phyloP scores from a whole-genome alignment of 2,329 filamentous ascomycete species.

The Penicillium sclerotiorum region DNA sequence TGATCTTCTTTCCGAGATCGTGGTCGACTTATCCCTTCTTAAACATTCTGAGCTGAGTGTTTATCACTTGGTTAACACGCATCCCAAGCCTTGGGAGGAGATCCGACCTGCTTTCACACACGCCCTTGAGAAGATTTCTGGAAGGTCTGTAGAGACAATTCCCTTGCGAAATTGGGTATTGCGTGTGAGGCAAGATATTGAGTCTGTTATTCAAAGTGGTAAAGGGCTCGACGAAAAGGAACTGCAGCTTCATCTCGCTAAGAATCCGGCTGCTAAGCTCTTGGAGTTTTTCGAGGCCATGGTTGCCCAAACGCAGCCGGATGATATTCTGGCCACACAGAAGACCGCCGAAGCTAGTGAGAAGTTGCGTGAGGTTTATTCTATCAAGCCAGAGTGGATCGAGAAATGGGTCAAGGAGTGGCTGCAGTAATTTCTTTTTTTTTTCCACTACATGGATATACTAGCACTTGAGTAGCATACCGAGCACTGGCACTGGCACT shows the following conservation, averaged over 20 bases:
- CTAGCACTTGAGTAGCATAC: too few species aligned
- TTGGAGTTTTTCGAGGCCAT: slow-evolving; percentile 4
- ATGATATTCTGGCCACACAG: neutral
- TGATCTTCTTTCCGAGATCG: slow-evolving; percentile 43
- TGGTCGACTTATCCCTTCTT: slow-evolving; percentile 19
- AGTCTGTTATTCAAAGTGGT: neutral
- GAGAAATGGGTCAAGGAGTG: slow-evolving; percentile 7
- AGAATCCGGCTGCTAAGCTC: slow-evolving; percentile 7
- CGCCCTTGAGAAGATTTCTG: slow-evolving; percentile 1
- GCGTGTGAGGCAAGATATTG: neutral
- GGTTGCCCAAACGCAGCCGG: neutral
- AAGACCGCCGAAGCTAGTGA: neutral
- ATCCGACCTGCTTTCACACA: slow-evolving; percentile 7
- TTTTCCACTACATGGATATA: too few species aligned
- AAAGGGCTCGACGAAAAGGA: neutral
- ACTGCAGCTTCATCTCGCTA: neutral
- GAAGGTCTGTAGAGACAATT: neutral
- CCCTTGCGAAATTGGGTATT: neutral
- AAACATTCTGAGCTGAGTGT: slow-evolving; percentile 4
- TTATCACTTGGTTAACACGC: slow-evolving; percentile 22
- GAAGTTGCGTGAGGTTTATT: neutral
- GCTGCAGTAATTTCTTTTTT: too few species aligned
- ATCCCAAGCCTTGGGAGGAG: slow-evolving; percentile 15
- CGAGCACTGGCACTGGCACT: too few species aligned
- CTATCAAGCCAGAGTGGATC: slow-evolving; percentile 4